Base-by-base conservation (phyloP, 2,329 filamentous ascomycete genomes). In the Fusarium duplospermum region DNA sequence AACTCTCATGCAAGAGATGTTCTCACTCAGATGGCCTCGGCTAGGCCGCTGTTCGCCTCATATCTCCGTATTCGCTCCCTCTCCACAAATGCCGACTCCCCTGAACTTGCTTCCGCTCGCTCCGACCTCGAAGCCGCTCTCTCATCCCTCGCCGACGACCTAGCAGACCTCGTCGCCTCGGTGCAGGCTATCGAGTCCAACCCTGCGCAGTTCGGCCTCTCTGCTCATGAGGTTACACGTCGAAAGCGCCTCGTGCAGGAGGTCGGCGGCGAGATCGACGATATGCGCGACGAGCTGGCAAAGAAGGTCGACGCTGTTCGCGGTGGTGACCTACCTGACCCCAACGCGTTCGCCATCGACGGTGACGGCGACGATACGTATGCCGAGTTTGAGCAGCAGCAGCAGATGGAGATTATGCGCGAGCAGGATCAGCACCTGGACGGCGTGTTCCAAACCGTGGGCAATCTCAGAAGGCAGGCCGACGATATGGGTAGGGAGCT, bases 41-140 rank as follows among this genome's bases (percentile, higher is more conserved):
- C 94, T 62, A 93, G 96, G 11, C 92, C 95, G 62, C 91, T 98
- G 66, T 98, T 98, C 87, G 92, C 93, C 73, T 98, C 95, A 18
- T 99, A 98, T 86, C 90, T 98, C 50, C 96, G 96, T 81, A 99
- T 99, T 85, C 94, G 95, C 80, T 96, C 95, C 54, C 92, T 97
- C 29, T 90, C 92, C 68, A 92, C 92, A 45, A 89, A 90, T 10
- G 85, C 92, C 16, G 87, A 88, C 50, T 95, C 94, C 20, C 95
- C 94, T 14, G 96, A 99, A 82, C 94, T 99, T 69, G 90, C 93
- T 80, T 91, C 93, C 62, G 96, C 93, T 54, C 89, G 92, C 65
- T 81, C 89, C 65, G 93, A 95, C 76, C 91, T 96, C 78, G 87
- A 90, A 74, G 77, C 84, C 36, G 86, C 92, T 27, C 89, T 96